Percentiles rank a stretch among this genome's conserved stretches.
These are phyloP conservation scores for Globisporangium apiculatum DNA, from an alignment of 352 stramenopile species.

Conservation along the genomic window DNA sequence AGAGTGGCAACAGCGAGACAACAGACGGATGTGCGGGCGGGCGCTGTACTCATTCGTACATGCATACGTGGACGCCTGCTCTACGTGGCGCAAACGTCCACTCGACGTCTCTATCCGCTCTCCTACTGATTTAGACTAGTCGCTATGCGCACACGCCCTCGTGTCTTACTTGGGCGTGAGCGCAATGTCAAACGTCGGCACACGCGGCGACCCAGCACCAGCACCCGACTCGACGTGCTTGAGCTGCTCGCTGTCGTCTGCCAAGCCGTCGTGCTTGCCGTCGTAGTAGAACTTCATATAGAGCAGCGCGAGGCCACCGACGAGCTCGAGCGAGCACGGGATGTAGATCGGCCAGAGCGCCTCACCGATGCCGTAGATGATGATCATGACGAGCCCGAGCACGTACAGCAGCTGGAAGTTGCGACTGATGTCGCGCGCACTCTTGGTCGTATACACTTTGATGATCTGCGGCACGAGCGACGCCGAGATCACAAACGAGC, in stretches of 20 bases:
- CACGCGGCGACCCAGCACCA: constrained; percentile 2
- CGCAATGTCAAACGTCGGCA: constrained; percentile 9
- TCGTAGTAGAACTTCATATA: constrained; percentile 31
- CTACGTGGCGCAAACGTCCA: no score
- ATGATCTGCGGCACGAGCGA: constrained; percentile 54
- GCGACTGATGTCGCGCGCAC: constrained; percentile 13
- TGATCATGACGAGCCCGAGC: constrained; percentile 21
- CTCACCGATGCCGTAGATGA: constrained; percentile 32
- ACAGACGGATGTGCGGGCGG: no score
- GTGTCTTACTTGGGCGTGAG: constrained; percentile 13
- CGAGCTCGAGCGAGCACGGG: constrained; percentile 29
- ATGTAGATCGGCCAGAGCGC: constrained; percentile 41
- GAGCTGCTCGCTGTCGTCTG: background rate
- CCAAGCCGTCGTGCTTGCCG: constrained; percentile 4
- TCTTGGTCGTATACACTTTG: constrained; percentile 56
- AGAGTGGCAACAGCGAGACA: no score
- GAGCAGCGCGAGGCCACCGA: constrained; percentile 22
- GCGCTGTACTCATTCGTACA: no score
- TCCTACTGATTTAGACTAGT: no score
- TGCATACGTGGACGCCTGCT: no score
- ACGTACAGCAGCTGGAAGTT: constrained; percentile 35
- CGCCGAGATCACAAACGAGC: constrained; percentile 52
- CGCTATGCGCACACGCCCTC: background rate
- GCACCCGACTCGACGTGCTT: constrained; percentile 6
- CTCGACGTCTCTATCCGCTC: no score